These are phyloP conservation scores for Cystobasidium tubakii DNA, from an alignment of 768 basidiomycete genomes.

Conservation along the genomic window DNA sequence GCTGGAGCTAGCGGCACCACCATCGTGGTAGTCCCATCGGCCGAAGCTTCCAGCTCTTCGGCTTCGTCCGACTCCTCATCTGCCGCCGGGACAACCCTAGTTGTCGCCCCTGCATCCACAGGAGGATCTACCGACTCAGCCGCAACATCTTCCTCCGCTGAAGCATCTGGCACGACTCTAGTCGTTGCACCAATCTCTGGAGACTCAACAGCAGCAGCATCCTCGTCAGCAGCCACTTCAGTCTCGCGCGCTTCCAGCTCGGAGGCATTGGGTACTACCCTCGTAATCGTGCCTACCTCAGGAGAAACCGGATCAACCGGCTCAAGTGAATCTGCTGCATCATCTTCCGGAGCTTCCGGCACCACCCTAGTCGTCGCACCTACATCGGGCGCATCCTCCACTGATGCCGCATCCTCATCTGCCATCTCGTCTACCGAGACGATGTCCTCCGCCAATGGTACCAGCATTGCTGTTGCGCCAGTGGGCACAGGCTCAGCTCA, in stretches of 20 bases:
- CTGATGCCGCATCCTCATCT: background rate
- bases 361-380: background rate
- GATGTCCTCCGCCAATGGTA: background rate
- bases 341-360: background rate
- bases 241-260: background rate
- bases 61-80: constrained; percentile 2
- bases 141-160: background rate
- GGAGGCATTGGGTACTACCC: background rate
- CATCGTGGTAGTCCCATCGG: background rate
- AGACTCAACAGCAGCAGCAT: background rate
- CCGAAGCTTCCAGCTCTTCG: background rate
- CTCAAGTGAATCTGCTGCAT: background rate
- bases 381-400: background rate
- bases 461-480: constrained; percentile 20
- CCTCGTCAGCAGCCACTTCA: background rate
- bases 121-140: background rate
- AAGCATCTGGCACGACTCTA: background rate
- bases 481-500: background rate
- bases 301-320: background rate
- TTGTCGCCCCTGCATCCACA: background rate
- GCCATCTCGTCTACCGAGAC: background rate
- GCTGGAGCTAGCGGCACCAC: background rate
- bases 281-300: background rate
- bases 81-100: constrained; percentile 5
- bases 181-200: background rate